A percentile compares a stretch with the other conserved stretches of the same genome.
These are phyloP conservation scores for Yamadazyma triangularis DNA, from an alignment of 1,139 yeast species.

Conservation along the genomic window DNA sequence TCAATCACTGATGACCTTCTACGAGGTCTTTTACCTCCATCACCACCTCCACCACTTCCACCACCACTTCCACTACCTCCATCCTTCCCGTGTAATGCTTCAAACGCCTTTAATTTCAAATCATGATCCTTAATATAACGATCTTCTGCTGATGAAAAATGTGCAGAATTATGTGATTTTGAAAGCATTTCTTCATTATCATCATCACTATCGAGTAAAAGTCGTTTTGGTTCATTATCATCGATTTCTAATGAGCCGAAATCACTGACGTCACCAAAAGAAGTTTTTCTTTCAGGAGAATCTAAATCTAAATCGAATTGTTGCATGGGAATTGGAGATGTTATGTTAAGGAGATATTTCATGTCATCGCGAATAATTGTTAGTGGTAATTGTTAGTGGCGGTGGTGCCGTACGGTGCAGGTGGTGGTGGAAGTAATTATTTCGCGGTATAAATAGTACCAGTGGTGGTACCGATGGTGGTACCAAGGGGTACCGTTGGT, in stretches of 20 bases:
- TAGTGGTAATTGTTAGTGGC: neutral
- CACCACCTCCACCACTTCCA: constrained; percentile 10
- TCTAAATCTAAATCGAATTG: neutral
- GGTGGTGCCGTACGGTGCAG: neutral
- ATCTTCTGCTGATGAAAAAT: constrained; percentile 67
- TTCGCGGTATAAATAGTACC: too few species aligned
- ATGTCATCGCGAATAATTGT: neutral
- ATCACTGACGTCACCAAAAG: too few species aligned
- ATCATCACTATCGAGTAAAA: constrained; percentile 15
- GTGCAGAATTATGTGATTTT: constrained; percentile 41
- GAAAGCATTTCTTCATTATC: constrained; percentile 25
- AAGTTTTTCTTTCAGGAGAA: too few species aligned
- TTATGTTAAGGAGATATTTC: neutral
- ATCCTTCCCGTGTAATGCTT: constrained; percentile 34
- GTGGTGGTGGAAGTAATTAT: neutral
- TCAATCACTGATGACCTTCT: constrained; percentile 56
- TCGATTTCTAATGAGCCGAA: too few species aligned
- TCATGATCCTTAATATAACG: constrained; percentile 63
- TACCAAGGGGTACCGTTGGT: too few species aligned
- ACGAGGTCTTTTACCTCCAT: too few species aligned
- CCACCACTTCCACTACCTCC: too few species aligned
- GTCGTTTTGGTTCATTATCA: constrained; percentile 4
- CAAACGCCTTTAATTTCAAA: constrained; percentile 63
- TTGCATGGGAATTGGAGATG: neutral
- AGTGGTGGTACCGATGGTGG: neutral